Base-by-base conservation (phyloP, 1,284 basidiomycete species). In the Ganoderma boninense region DNA sequence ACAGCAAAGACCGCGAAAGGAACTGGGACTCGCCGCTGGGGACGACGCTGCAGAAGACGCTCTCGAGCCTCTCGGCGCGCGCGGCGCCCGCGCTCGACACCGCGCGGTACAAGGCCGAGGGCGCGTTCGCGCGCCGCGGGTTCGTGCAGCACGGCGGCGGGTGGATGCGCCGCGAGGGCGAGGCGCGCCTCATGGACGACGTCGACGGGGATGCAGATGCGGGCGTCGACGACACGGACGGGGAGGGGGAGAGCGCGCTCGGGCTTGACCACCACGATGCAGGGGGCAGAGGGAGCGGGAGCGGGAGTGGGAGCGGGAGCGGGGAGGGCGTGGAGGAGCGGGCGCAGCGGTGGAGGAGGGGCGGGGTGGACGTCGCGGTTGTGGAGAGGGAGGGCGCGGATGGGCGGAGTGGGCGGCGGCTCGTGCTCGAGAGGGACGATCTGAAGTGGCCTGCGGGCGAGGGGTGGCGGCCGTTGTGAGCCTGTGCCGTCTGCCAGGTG, bases 51-150 rank as follows among this genome's bases (percentile, higher is more conserved):
- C 87, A 87, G 71, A 81, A 82, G 61, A 86, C 87, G 67, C 77
- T 88, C n/a, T 81, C 82, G 26, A 81, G 79, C 23, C 78, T 90
- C 14, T 85, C 87, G 69, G 82, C 84, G 32, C 84, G 82, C 35
- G 78, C 89, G 13, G 84, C 87, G 71, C 83, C 85, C 8, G 84
- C 82, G 56, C 76, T 87, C 35, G 84, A 86, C 66, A 78, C 80
- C n/a, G 90, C 89, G 44, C 80, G 89, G 70, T 92, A 87, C 79
- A 92, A 92, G 79, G 90, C 90, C 0, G 91, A 92, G 78, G 91
- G 90, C 26, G 91, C 90, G 26, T 75, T 92, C 52, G 87, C 84
- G 69, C 81, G 82, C 71, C 82, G 89, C 11, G 91, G 91, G 59
- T 92, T 87, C 74, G 85, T 92, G 44, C 79, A 74, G 72, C 75